Evolutionary conservation across 352 stramenopile species (phyloP).

Genomic region (Globisporangium radiosum): DNA sequence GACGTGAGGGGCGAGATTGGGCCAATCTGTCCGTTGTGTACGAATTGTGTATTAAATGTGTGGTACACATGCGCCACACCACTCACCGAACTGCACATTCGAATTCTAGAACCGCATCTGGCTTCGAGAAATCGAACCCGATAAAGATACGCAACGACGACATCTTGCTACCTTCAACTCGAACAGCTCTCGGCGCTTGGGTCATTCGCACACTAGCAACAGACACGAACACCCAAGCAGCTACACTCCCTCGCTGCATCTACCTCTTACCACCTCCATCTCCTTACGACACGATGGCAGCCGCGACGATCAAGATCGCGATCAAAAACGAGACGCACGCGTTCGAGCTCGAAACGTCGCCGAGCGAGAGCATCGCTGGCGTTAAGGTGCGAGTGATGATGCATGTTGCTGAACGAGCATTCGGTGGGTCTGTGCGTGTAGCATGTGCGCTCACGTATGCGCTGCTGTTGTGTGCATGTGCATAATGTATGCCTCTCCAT

Average conservation of each 20-base stretch:
- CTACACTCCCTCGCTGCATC: no score
- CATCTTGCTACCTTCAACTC: background rate
- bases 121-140: background rate
- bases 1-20: no score
- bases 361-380: slow-evolving; percentile 66
- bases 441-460: no score
- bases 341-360: slow-evolving; percentile 62
- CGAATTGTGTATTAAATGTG: background rate
- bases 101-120: background rate
- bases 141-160: background rate
- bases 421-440: no score
- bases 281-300: background rate
- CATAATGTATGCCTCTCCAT: background rate
- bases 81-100: background rate
- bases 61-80: background rate
- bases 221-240: no score
- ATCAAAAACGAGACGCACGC: slow-evolving; percentile 76
- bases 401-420: no score
- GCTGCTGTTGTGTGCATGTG: background rate
- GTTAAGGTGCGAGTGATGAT: slow-evolving; percentile 40
- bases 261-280: no score
- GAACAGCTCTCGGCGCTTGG: background rate
- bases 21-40: background rate
- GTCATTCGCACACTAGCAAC: background rate
- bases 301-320: slow-evolving; percentile 61